phyloP scores from a whole-genome alignment of 371 early-diverging fungal species.

The Syncephalastrum racemosum region DNA sequence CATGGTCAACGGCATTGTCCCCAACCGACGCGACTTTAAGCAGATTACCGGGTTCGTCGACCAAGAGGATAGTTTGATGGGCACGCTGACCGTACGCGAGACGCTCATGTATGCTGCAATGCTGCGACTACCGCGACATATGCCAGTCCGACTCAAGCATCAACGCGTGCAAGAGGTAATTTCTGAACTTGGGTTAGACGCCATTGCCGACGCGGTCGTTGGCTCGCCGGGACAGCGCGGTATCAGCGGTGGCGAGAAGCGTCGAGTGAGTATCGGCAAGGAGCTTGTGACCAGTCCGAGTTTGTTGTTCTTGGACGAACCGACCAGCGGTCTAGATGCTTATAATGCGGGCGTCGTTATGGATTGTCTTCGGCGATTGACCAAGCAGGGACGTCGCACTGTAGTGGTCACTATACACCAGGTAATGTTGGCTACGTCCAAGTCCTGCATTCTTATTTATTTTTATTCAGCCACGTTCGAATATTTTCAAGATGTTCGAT shows the following conservation, averaged over 20 bases:
- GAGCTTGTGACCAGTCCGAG: constrained; percentile 84
- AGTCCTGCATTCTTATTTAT: not conserved
- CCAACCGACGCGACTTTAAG: constrained; percentile 55
- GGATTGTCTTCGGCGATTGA: constrained; percentile 65
- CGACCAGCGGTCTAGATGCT: constrained; percentile 90
- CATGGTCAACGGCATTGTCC: constrained; percentile 75
- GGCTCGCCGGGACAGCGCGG: constrained; percentile 72
- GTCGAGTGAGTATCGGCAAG: constrained; percentile 91
- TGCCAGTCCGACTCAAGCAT: constrained; percentile 51
- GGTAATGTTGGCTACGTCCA: constrained; percentile 14
- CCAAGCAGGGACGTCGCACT: constrained; percentile 64
- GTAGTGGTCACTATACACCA: constrained; percentile 84
- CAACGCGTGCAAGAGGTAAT: constrained; percentile 69
- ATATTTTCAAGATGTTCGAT: constrained; percentile 82
- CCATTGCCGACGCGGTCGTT: constrained; percentile 65
- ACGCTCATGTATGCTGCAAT: constrained; percentile 85
- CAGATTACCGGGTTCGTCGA: constrained; percentile 85
- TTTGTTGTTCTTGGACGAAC: constrained; percentile 87
- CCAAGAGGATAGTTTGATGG: constrained; percentile 88
- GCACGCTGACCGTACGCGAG: constrained; percentile 88
- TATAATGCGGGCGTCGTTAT: constrained; percentile 83
- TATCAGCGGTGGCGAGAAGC: constrained; percentile 93
- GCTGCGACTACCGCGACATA: constrained; percentile 71
- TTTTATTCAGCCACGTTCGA: constrained; percentile 66
- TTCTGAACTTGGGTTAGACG: constrained; percentile 63